A percentile compares a stretch with the other conserved stretches of the same genome.
These are phyloP conservation scores for Fomitopsis betulina DNA, from an alignment of 1,284 basidiomycete genomes.

Conservation along the genomic window DNA sequence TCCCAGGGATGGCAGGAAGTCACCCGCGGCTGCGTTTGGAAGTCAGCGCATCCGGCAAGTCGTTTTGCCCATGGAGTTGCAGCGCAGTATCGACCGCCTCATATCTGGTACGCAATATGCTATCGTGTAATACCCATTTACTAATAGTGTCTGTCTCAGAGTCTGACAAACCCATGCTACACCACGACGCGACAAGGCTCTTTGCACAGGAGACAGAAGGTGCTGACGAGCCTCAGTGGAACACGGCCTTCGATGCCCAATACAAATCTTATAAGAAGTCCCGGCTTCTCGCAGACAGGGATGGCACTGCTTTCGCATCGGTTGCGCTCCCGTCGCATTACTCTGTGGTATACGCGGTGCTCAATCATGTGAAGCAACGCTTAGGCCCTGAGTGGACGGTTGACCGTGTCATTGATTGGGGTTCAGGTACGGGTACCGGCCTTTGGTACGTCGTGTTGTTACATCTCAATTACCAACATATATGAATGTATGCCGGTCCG, in stretches of 20 bases:
- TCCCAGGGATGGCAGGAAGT: conserved; percentile 52
- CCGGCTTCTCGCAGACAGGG: conserved; percentile 53
- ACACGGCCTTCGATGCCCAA: conserved; percentile 44
- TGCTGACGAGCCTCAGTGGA: conserved; percentile 39
- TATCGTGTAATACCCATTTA: too few species aligned
- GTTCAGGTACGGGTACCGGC: conserved; percentile 67
- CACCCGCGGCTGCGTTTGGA: conserved; percentile 78
- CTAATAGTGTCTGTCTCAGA: conserved; percentile 33
- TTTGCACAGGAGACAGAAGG: conserved; percentile 40
- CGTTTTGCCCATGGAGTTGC: conserved; percentile 65
- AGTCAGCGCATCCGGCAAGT: conserved; percentile 67
- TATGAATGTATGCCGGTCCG: not conserved
- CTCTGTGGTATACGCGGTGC: conserved; percentile 62
- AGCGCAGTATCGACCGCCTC: conserved; percentile 49
- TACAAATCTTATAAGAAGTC: conserved; percentile 59
- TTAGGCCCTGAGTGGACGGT: conserved; percentile 56
- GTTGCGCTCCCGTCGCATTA: conserved; percentile 76
- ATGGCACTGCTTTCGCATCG: conserved; percentile 72
- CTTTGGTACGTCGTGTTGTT: conserved; percentile 50
- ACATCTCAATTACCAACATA: not conserved
- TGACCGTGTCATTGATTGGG: conserved; percentile 69
- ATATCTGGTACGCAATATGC: conserved; percentile 46
- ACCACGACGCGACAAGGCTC: conserved; percentile 65
- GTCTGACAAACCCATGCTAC: conserved; percentile 58
- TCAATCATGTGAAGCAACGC: conserved; percentile 58